Percentiles rank a stretch among this genome's conserved stretches.
Conservation (phyloP, 495 filamentous ascomycete genomes). For the Darksidea phi region DNA sequence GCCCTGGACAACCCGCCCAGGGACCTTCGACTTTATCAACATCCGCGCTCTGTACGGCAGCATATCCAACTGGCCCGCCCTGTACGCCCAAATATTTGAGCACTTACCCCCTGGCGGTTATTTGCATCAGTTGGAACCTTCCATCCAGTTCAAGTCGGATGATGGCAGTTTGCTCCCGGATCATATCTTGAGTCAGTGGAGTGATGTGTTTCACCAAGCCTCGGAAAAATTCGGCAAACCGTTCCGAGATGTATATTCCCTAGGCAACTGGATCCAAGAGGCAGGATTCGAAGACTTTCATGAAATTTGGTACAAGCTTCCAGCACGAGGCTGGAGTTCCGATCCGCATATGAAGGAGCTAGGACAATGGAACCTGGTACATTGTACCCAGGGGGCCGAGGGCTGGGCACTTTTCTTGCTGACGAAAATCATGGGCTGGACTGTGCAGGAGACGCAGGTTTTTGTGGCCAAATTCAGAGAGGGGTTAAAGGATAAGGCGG, state of each 20-base stretch:
- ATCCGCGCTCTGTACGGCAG: conserved; percentile 57
- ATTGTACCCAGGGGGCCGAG: conserved; percentile 18
- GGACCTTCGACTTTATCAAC: conserved; percentile 66
- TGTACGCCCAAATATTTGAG: conserved; percentile 39
- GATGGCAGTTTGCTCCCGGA: conserved; percentile 11
- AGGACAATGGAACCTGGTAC: conserved; percentile 16
- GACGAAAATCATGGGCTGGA: conserved; percentile 26
- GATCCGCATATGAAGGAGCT: conserved; percentile 35
- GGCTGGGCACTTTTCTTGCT: conserved; percentile 19
- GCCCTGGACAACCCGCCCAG: conserved; percentile 53
- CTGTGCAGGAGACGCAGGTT: conserved; percentile 1
- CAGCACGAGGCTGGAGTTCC: conserved; percentile 30
- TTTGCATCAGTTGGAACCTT: conserved; percentile 38
- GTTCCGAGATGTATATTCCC: conserved; percentile 16
- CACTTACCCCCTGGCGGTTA: conserved; percentile 37
- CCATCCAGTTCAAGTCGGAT: conserved; percentile 23
- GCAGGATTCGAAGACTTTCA: conserved; percentile 34
- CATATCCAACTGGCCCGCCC: conserved; percentile 58
- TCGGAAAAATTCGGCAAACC: conserved; percentile 37
- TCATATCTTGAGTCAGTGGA: conserved; percentile 25
- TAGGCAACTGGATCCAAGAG: conserved; percentile 19
- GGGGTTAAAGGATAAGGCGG: conserved; percentile 9
- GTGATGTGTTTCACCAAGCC: conserved; percentile 21
- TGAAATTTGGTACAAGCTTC: conserved; percentile 29
- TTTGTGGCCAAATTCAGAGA: conserved; percentile 17